Base-by-base conservation (phyloP, 805 yeast species). In the Zygotorulaspora florentina region DNA sequence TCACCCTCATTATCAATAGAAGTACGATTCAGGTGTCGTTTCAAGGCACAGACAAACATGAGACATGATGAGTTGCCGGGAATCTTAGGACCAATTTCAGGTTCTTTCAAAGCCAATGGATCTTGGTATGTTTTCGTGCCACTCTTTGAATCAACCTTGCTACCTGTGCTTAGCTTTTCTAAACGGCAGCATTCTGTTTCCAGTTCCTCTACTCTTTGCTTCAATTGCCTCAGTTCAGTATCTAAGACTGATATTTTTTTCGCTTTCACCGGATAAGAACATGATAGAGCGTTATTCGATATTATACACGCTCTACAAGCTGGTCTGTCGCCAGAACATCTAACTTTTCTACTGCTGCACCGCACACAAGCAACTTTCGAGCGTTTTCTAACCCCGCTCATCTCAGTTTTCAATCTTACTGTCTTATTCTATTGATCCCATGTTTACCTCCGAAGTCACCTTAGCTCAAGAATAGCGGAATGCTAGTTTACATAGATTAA, bases 171-270 rank as follows among this genome's bases (percentile, higher is more conserved):
- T 7, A 20, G 25, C 7, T 20, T 20, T 16, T 11, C 17, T 16
- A 30, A 30, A 30, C 35, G 35, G 17, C 35, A 30, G 31, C 42
- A 43, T 17, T 43, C 42, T 8, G 42, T 8, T 28, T 37, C 31
- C 26, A 59, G 39, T 29, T 13, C 15, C 8, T 37, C 42, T 40
- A 58, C 36, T 8, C 63, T 40, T 10, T 25, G 36, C 38, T 58
- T 48, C 28, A 51, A 20, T 9, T 31, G 25, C 12, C 40, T 20
- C 6, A 38, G 25, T 16, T 59, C 59, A 2, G 42, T 42, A 1
- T 42, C 46, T 18, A 43, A 36, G 8, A 41, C 31, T 12, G 42
- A 15, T 9, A 43, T 43, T 28, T 43, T 43, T n/a, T 42, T 39
- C n/a, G 46, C 27, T 29, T 30, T 37, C 17, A 18, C 13, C 1